Evolutionary conservation across 176 grass and related monocot species (phyloP).

Genomic region (Phyllostachys edulis): DNA sequence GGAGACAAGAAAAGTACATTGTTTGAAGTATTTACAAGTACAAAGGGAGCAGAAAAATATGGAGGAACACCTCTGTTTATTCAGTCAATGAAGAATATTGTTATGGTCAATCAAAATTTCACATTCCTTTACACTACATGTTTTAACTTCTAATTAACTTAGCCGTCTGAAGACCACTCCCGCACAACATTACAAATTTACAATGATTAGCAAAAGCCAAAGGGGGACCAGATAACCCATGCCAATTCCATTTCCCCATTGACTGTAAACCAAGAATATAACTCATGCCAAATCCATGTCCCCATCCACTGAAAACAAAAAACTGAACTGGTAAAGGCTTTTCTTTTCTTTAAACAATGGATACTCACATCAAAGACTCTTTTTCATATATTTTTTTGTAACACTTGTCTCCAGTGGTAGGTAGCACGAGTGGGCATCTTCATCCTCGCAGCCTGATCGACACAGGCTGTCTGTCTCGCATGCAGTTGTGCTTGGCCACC

Average conservation of each 20-base stretch:
- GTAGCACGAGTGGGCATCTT: neutral
- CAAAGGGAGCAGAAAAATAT: neutral
- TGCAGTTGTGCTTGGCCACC: neutral
- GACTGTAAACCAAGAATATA: neutral
- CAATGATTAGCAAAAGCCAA: neutral
- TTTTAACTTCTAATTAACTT: neutral
- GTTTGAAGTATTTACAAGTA: neutral
- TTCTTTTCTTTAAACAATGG: neutral
- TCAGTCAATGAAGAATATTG: neutral
- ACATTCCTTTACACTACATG: neutral
- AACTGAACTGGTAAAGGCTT: neutral
- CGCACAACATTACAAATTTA: neutral
- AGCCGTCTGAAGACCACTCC: too few species aligned
- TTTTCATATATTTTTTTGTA: neutral
- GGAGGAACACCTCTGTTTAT: neutral
- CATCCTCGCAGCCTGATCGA: neutral
- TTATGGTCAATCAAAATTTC: neutral
- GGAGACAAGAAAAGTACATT: neutral
- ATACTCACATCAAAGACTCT: neutral
- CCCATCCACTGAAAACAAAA: neutral
- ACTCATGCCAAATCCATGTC: neutral
- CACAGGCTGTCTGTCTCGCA: neutral
- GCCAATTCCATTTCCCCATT: neutral
- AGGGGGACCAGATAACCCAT: neutral
- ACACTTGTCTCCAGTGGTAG: neutral